Percentiles rank a stretch among this genome's conserved stretches.
phyloP scores from a whole-genome alignment of 108 stramenopile species.

The Poteriospumella lacustris region DNA sequence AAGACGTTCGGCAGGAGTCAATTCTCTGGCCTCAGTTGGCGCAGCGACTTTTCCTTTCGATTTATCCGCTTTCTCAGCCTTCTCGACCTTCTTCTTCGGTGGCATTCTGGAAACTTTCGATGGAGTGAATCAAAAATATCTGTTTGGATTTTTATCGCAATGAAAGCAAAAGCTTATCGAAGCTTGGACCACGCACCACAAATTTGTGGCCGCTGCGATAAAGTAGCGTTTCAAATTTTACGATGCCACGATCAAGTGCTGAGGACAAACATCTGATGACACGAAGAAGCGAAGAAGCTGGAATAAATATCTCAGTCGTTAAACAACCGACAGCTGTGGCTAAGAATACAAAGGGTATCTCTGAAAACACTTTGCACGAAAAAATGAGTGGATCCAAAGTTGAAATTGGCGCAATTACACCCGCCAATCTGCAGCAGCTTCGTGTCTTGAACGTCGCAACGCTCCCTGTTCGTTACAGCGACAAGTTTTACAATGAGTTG shows the following conservation, averaged over 20 bases:
- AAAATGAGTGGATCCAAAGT: not conserved
- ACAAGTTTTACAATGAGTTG: slow-evolving; percentile 78
- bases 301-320: too few species aligned
- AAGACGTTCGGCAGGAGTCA: not conserved
- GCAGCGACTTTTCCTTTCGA: not conserved
- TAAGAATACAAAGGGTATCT: too few species aligned
- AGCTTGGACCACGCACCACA: too few species aligned
- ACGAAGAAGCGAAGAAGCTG: too few species aligned
- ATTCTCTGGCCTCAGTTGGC: not conserved
- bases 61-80: not conserved
- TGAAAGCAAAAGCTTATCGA: too few species aligned
- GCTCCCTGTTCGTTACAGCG: slow-evolving; percentile 81
- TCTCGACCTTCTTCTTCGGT: slow-evolving; percentile 21
- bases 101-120: slow-evolving; percentile 5
- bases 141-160: too few species aligned
- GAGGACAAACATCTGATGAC: too few species aligned
- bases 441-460: slow-evolving; percentile 44
- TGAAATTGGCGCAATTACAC: not conserved
- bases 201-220: too few species aligned
- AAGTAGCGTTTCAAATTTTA: too few species aligned
- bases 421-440: not conserved
- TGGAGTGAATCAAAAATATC: not conserved
- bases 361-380: not conserved
- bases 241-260: too few species aligned
- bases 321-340: too few species aligned